phyloP scores from a whole-genome alignment of 2,329 filamentous ascomycete genomes.

The Colletotrichum endophyticum region DNA sequence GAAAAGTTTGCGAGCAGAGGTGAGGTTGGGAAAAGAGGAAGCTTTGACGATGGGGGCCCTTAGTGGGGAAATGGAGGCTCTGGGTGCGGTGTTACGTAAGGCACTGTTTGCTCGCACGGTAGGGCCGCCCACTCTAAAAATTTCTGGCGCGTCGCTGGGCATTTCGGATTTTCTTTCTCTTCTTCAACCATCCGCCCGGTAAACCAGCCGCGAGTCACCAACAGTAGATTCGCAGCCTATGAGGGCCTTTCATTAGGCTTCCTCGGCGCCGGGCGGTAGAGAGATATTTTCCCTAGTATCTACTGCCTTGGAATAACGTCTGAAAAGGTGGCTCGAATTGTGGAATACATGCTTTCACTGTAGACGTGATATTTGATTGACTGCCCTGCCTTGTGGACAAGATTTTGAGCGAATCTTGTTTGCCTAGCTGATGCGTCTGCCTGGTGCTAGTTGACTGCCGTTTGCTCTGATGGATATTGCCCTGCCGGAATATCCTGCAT shows the following conservation, averaged over 20 bases:
- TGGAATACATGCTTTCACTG: conserved; percentile 63
- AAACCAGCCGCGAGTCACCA: conserved; percentile 28
- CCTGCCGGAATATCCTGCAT: not conserved
- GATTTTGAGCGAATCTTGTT: not conserved
- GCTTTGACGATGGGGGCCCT: conserved; percentile 20
- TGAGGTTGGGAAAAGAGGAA: conserved; percentile 18
- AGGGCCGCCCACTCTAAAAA: conserved; percentile 3
- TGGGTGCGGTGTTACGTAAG: not conserved
- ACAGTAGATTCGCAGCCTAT: conserved; percentile 32
- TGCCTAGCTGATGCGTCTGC: not conserved
- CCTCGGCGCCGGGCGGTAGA: conserved; percentile 67
- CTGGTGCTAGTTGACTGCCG: not conserved
- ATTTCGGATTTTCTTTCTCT: conserved; percentile 29
- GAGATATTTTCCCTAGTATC: conserved; percentile 73
- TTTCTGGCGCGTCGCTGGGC: not conserved
- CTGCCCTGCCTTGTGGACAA: not conserved
- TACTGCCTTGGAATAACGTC: conserved; percentile 80
- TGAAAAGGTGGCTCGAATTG: conserved; percentile 87
- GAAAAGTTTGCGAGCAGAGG: conserved; percentile 15
- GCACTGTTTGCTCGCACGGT: conserved; percentile 20
- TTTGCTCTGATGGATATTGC: not conserved
- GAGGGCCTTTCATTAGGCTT: conserved; percentile 59
- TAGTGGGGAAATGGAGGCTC: conserved; percentile 12
- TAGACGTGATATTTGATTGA: not conserved
- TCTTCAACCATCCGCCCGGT: conserved; percentile 44